Evolutionary conservation across 164 flowering plant species (phyloP), one percentile per base, ranked within the genome.

Genomic region (Protea cynaroides): DNA sequence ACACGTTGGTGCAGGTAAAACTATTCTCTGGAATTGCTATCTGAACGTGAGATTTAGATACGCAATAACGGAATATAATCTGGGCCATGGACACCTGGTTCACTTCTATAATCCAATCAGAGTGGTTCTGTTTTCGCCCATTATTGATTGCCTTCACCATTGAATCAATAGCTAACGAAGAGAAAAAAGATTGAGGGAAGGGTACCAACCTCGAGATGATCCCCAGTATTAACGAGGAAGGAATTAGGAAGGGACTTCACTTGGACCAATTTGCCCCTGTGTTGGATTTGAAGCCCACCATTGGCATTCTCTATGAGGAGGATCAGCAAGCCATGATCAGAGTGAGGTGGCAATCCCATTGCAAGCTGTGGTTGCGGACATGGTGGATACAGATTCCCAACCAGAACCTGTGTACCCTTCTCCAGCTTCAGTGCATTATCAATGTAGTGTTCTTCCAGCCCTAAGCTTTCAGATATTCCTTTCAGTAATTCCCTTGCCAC

Each of bases 341-440:
- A 78, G 55, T 88, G 95, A 7, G 88, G 78, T 0, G 83, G 84
- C 69, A 88, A 18, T 0, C 91, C 95, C 72, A 86, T 73, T 23
- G 86, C 87, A 4, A 69, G 72, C 8, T 86, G 82, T 0, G 95
- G 89, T 60, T 83, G 77, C 0, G 95, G 95, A 60, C 92, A 84
- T 0, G 79, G 83, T 2, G 95, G 95, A 25, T 88, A 86, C 0
- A 74, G 50, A 71, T 86, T 86, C 0, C 73, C 87, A 0, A 43
- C 49, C 0, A 85, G 44, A 4, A 81, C 61, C 64, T 85, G 87
- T 0, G 69, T 44, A 11, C 83, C 77, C 0, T 62, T 38, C 1
- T 74, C 80, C 29, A 76, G 10, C 8, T 81, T 56, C 68, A 80
- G 0, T 1, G 74, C 67, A 55, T 73, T 73, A 24, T 80, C 72